phyloP scores from a whole-genome alignment of 331 rosid genomes.

The Rosa hybrid region DNA sequence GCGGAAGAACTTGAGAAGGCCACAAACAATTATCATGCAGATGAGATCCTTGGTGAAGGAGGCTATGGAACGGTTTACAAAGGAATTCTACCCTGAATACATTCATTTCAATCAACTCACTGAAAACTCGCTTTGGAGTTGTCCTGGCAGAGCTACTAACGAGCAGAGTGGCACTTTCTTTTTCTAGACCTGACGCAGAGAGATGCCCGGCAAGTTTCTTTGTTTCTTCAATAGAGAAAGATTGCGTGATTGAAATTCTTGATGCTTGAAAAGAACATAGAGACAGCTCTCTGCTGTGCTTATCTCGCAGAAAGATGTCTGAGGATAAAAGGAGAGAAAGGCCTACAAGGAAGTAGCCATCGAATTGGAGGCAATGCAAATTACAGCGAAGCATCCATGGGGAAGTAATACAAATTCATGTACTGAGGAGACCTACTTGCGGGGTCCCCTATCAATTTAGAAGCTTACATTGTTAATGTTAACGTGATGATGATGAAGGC shows the following conservation, averaged over 20 bases:
- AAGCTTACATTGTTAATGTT: background rate
- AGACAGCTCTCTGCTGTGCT: background rate
- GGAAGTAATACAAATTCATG: background rate
- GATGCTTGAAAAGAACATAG: constrained; percentile 5
- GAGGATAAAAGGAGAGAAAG: background rate
- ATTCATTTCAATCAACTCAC: no score
- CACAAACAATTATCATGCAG: constrained; percentile 10
- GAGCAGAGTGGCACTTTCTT: no score
- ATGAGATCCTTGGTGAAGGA: constrained; percentile 8
- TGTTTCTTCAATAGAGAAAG: background rate
- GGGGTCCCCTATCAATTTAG: background rate
- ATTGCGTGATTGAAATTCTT: background rate
- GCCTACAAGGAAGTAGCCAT: constrained; percentile 10
- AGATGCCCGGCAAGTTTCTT: background rate
- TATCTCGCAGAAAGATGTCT: background rate
- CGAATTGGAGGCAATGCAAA: background rate
- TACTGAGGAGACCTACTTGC: constrained; percentile 3
- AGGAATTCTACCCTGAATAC: constrained; percentile 1
- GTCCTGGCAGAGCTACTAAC: no score
- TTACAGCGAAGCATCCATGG: constrained; percentile 12
- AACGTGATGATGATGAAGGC: background rate
- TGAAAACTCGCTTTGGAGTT: no score
- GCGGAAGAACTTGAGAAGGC: constrained; percentile 1
- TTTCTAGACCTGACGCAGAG: no score
- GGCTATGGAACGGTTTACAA: constrained; percentile 23